Percentiles rank a stretch among this genome's conserved stretches.
phyloP scores from a whole-genome alignment of 2,329 filamentous ascomycete genomes.

The Xylaria arbuscula region DNA sequence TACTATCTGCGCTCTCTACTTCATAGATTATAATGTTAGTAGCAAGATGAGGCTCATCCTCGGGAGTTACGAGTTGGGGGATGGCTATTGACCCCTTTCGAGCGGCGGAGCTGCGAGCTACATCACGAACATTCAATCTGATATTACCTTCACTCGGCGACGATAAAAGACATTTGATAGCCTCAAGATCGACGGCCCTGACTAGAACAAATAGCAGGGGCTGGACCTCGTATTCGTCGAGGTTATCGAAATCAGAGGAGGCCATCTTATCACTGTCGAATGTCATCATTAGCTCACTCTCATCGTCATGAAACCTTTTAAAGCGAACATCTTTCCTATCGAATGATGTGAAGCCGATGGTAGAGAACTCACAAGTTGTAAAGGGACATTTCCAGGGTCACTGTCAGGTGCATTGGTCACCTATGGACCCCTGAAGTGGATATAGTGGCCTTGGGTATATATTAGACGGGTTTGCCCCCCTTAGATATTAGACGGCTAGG shows the following conservation, averaged over 20 bases:
- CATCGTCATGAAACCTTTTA: neutral
- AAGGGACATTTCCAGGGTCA: constrained; percentile 3
- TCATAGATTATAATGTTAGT: neutral
- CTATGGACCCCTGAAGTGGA: no score
- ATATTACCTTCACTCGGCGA: neutral
- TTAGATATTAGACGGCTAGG: no score
- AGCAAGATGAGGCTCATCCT: neutral
- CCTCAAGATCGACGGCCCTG: neutral
- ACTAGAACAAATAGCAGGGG: neutral
- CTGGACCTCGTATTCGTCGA: neutral
- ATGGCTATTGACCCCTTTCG: neutral
- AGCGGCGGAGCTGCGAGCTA: neutral
- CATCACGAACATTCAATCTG: neutral
- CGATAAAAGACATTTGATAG: neutral
- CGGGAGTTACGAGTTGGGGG: neutral
- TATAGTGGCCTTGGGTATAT: no score
- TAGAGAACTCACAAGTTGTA: neutral
- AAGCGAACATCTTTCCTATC: neutral
- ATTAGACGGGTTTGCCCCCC: no score
- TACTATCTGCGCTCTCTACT: neutral
- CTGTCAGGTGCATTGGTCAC: no score
- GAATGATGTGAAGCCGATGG: neutral
- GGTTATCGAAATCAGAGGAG: neutral
- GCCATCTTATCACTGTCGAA: neutral
- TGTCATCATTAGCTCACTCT: neutral